Evolutionary conservation across 345 rosid species (phyloP).

Genomic region (Rhizophora mangle): DNA sequence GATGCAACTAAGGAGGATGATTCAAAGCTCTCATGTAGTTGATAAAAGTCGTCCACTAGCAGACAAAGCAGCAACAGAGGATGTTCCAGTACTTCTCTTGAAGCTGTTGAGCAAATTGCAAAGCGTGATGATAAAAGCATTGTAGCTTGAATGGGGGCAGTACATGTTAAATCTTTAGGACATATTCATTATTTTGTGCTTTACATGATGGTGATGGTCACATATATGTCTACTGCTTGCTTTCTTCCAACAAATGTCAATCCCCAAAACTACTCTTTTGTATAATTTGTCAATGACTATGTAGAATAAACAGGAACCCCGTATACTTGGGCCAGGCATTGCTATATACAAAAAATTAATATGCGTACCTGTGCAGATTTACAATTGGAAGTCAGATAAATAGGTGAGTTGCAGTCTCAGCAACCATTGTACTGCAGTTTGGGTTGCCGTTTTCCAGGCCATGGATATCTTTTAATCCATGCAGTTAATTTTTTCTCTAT

Average conservation of each 20-base stretch:
- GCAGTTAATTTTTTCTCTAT: no score
- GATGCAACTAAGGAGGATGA: conserved; percentile 2
- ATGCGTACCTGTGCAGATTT: no score
- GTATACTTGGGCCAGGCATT: no score
- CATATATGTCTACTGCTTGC: conserved; percentile 4
- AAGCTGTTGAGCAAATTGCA: conserved; percentile 20
- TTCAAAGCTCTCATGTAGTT: conserved; percentile 13
- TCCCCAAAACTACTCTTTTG: conserved; percentile 20
- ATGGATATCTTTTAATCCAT: no score
- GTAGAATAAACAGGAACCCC: no score
- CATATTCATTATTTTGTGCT: not conserved
- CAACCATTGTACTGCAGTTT: conserved; percentile 19
- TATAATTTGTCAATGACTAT: not conserved
- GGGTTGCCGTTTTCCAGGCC: not conserved
- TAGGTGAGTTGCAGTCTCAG: not conserved
- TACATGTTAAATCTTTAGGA: conserved; percentile 15
- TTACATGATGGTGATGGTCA: not conserved
- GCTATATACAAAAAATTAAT: no score
- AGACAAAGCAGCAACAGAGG: conserved; percentile 13
- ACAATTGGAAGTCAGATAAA: no score
- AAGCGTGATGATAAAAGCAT: conserved; percentile 21
- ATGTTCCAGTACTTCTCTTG: conserved; percentile 21
- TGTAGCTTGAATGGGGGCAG: conserved; percentile 19
- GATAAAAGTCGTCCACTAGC: conserved; percentile 22
- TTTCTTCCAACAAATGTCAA: conserved; percentile 28